phyloP scores from a whole-genome alignment of 2,329 filamentous ascomycete species.

The Neopestalotiopsis rosae region DNA sequence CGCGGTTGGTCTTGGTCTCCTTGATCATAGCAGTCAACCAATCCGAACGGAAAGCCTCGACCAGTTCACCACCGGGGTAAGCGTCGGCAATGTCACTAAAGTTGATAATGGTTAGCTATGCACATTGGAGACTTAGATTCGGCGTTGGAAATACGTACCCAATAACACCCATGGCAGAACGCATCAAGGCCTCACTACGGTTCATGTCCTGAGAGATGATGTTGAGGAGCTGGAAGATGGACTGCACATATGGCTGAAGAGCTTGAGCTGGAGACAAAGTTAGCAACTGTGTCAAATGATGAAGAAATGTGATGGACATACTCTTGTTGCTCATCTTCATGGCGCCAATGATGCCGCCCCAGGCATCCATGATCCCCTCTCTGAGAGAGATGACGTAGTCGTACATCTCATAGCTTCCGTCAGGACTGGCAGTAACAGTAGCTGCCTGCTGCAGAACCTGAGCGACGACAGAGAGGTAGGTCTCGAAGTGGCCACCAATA shows the following conservation, averaged over 20 bases:
- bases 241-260: slow-evolving; percentile 78
- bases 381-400: slow-evolving; percentile 95
- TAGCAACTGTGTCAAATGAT: slow-evolving; percentile 27
- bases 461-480: slow-evolving; percentile 89
- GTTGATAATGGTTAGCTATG: background rate
- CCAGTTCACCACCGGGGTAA: slow-evolving; percentile 88
- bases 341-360: slow-evolving; percentile 94
- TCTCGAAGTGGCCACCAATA: slow-evolving; percentile 90
- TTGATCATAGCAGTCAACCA: slow-evolving; percentile 91
- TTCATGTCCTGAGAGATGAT: slow-evolving; percentile 82
- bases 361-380: slow-evolving; percentile 98
- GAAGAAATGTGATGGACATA: slow-evolving; percentile 44
- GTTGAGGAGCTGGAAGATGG: slow-evolving; percentile 87
- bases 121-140: background rate
- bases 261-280: slow-evolving; percentile 60
- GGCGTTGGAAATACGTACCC: slow-evolving; percentile 65
- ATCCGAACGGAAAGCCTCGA: slow-evolving; percentile 84
- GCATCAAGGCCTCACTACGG: slow-evolving; percentile 88
- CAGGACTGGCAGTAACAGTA: slow-evolving; percentile 76
- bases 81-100: slow-evolving; percentile 88
- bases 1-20: slow-evolving; percentile 87
- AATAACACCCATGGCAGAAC: slow-evolving; percentile 96
- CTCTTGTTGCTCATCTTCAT: slow-evolving; percentile 85
- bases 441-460: slow-evolving; percentile 94
- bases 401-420: slow-evolving; percentile 92